phyloP scores from a whole-genome alignment of 2,329 filamentous ascomycete genomes.

The Cladosporium oxysporum region DNA sequence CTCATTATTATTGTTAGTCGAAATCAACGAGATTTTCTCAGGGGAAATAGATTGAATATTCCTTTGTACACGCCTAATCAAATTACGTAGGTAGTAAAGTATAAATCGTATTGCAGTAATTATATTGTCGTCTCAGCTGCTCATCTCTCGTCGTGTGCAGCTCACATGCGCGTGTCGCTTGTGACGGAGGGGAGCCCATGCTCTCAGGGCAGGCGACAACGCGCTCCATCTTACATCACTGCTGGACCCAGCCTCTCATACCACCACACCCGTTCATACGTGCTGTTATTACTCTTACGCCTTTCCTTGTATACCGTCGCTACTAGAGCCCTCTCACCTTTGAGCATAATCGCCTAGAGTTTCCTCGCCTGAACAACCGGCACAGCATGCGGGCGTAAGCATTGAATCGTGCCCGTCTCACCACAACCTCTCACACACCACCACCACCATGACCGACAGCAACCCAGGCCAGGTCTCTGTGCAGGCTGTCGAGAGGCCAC shows the following conservation, averaged over 20 bases:
- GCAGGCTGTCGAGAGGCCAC: constrained; percentile 24
- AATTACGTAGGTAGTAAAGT: not conserved
- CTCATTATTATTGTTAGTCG: not conserved
- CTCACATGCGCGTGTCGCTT: constrained; percentile 1
- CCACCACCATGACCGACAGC: constrained; percentile 10
- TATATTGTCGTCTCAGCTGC: not conserved
- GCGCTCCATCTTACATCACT: not conserved
- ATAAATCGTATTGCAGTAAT: not conserved
- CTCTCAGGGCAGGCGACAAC: not conserved
- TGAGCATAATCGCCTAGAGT: not conserved
- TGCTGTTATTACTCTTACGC: not conserved
- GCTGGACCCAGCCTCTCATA: not conserved
- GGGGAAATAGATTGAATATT: no score
- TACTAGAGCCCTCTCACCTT: not conserved
- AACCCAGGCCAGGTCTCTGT: constrained; percentile 6
- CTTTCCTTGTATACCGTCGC: not conserved
- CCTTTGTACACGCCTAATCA: no score
- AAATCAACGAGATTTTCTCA: not conserved
- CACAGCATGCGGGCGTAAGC: constrained; percentile 11
- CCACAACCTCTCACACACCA: not conserved
- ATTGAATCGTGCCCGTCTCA: not conserved
- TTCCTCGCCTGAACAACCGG: not conserved
- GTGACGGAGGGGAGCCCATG: not conserved
- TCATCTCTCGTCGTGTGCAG: not conserved
- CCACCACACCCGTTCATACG: not conserved